Evolutionary conservation across 371 early-diverging fungal species (phyloP).

Genomic region (Circinella umbellata): DNA sequence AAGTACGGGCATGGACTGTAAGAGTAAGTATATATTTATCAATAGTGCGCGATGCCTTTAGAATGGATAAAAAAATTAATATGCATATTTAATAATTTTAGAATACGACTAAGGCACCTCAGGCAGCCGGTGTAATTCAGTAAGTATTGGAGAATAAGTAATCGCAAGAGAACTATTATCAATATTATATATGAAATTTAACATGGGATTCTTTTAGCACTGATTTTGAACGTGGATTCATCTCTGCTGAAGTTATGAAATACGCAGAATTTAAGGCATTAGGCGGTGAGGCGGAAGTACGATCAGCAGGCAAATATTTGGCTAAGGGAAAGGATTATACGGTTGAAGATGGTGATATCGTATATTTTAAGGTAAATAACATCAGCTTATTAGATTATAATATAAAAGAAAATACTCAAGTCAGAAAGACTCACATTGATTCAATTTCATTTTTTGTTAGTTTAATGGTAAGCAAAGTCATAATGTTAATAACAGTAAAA

Average conservation of each 20-base stretch:
- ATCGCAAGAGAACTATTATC: too few species aligned
- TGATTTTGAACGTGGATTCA: conserved; percentile 92
- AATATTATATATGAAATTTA: conserved; percentile 13
- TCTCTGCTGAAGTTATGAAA: conserved; percentile 91
- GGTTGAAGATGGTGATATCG: conserved; percentile 95
- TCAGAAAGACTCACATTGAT: background rate
- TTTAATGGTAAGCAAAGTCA: background rate
- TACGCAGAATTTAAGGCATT: conserved; percentile 67
- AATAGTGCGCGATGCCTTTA: background rate
- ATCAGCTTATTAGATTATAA: conserved; percentile 3
- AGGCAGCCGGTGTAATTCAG: conserved; percentile 90
- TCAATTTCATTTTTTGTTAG: background rate
- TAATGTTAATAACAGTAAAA: background rate
- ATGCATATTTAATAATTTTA: conserved; percentile 15
- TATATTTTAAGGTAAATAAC: conserved; percentile 67
- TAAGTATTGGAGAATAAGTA: conserved; percentile 18
- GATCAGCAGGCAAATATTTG: conserved; percentile 62
- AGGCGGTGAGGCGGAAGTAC: conserved; percentile 52
- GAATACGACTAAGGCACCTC: conserved; percentile 86
- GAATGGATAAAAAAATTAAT: too few species aligned
- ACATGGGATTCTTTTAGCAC: conserved; percentile 47
- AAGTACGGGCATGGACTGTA: conserved; percentile 87
- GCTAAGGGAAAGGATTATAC: conserved; percentile 96
- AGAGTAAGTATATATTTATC: conserved; percentile 35
- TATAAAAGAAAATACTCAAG: background rate